Evolutionary conservation across 345 rosid species (phyloP), one percentile per base, ranked within the genome.

Genomic region (Odontarrhena argentea): DNA sequence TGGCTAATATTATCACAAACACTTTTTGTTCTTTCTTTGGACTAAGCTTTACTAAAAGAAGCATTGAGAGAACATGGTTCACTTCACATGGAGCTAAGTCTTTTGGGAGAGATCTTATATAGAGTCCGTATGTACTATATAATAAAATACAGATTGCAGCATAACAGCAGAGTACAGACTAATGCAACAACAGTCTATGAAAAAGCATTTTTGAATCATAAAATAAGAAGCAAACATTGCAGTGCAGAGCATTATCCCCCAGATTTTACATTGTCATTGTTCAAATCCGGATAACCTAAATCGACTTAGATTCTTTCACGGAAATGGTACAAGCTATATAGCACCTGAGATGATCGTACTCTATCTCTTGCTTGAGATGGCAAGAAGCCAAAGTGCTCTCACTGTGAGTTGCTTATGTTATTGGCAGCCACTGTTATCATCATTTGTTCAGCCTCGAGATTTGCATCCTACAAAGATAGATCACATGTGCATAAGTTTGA

Each of bases 371-470:
- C 60, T 53, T 65, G 65, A 49, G 63, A 36, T 41, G 57, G 53
- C 35, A 61, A 12, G 48, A 37, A 57, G 22, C 9, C 36, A 50
- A 49, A 9, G 9, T 43, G 15, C 43, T 43, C 71, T 81, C 73
- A 71, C 49, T 76, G 70, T 25, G 82, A 62, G 60, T 71, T 49
- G 13, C 71, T 76, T 18, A 65, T 43, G 49, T 74, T 61, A 67
- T 50, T 65, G 55, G 78, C 70, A 12, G 54, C 73, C 45, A 42
- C 73, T 35, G 32, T 4, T 40, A 52, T 54, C 67, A 74, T 71
- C 65, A 59, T 56, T 48, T 80, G 78, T 28, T 55, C 82, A 25
- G 78, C 75, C 73, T 77, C 85, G 12, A 73, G 63, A 62, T 67
- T 78, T 70, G 74, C 76, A 26, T 73, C 74, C 86, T 84, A 76